Percentiles rank a stretch among this genome's conserved stretches.
These are phyloP conservation scores for Meyerozyma sp. DNA, from an alignment of 1,139 yeast species.

Conservation along the genomic window DNA sequence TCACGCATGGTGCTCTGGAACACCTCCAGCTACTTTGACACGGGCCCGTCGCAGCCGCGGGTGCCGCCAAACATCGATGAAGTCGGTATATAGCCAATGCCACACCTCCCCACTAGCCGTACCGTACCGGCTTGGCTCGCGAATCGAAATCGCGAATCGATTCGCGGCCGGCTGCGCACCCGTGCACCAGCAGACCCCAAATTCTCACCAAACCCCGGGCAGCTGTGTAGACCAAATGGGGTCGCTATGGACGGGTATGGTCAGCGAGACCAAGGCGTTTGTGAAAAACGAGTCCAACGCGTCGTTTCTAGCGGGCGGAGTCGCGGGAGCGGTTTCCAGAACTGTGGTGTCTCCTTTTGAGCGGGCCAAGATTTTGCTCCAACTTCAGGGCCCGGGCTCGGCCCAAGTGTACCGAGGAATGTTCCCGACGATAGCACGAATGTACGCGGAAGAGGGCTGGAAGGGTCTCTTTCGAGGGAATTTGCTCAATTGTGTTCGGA, in stretches of 20 bases:
- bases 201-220: background rate
- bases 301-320: slow-evolving; percentile 54
- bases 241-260: background rate
- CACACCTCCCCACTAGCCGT: background rate
- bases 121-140: too few species aligned
- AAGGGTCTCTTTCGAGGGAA: slow-evolving; percentile 87
- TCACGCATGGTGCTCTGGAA: slow-evolving; percentile 1
- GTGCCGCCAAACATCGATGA: background rate
- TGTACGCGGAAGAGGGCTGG: slow-evolving; percentile 89
- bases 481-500: slow-evolving; percentile 81
- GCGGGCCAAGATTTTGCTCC: slow-evolving; percentile 86
- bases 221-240: background rate
- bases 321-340: slow-evolving; percentile 90
- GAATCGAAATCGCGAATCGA: too few species aligned
- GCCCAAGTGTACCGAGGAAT: slow-evolving; percentile 66
- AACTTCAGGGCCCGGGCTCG: slow-evolving; percentile 75
- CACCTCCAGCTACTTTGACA: background rate
- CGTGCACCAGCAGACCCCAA: background rate
- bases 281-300: slow-evolving; percentile 48
- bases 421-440: slow-evolving; percentile 65
- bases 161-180: background rate
- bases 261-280: slow-evolving; percentile 18
- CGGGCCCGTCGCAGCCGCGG: background rate
- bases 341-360: slow-evolving; percentile 95
- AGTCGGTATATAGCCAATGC: background rate